Evolutionary conservation across 2,329 filamentous ascomycete genomes (phyloP).

Genomic region (Cordyceps militaris): DNA sequence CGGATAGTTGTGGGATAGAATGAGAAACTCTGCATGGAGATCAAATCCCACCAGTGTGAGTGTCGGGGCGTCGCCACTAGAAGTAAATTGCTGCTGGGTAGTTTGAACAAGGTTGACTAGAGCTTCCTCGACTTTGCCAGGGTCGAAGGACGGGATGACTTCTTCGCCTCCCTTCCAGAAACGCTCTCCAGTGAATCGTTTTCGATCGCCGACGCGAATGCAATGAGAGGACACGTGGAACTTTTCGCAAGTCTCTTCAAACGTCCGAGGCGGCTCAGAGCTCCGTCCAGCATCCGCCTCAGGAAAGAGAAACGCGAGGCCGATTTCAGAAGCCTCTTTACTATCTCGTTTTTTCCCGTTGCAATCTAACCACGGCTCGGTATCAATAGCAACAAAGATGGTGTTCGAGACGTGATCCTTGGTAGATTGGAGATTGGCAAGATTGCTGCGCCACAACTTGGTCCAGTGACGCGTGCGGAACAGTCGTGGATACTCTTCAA

Average conservation of each 20-base stretch:
- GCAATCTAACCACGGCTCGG: constrained; percentile 5
- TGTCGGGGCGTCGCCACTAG: background rate
- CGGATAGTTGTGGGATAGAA: constrained; percentile 4
- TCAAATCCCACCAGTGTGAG: constrained; percentile 9
- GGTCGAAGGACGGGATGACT: background rate
- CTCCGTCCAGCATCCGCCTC: background rate
- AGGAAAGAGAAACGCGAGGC: background rate
- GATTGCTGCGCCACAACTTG: background rate
- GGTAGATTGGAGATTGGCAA: background rate
- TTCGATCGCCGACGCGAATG: background rate
- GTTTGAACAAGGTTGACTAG: constrained; percentile 5
- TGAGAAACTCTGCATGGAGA: constrained; percentile 5
- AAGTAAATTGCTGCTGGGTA: background rate
- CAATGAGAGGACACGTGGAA: constrained; percentile 7
- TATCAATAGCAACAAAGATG: constrained; percentile 8
- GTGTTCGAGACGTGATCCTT: background rate
- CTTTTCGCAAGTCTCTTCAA: background rate
- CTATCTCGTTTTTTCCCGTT: background rate
- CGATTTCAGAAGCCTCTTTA: constrained; percentile 3
- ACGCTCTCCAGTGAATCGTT: background rate
- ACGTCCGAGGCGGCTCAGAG: background rate
- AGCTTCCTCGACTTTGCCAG: background rate
- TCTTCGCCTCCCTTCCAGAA: constrained; percentile 4
- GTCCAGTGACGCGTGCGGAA: constrained; percentile 4
- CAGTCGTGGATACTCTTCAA: background rate